Conservation (phyloP, 495 filamentous ascomycete genomes). For the Sordaria brevicollis region DNA sequence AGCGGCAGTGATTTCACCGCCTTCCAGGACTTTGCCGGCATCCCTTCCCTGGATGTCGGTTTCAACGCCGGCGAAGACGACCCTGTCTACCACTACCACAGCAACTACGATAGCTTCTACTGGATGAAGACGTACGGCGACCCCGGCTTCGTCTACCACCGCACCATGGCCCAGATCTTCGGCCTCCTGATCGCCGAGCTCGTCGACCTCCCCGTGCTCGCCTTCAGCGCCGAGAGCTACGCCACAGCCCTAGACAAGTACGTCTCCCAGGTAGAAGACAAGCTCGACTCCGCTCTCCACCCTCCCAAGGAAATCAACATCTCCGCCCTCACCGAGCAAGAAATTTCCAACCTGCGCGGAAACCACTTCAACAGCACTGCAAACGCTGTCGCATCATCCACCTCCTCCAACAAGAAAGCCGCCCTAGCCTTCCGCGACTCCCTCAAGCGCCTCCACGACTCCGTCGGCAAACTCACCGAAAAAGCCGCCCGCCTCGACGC, state of each 20-base stretch:
- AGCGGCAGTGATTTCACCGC: conserved; percentile 82
- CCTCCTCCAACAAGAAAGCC: conserved; percentile 36
- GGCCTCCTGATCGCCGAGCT: conserved; percentile 71
- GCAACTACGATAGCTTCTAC: conserved; percentile 86
- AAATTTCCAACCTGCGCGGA: conserved; percentile 42
- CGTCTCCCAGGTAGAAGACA: conserved; percentile 54
- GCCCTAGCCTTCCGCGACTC: conserved; percentile 38
- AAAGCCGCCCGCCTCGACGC: conserved; percentile 49
- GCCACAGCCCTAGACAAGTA: conserved; percentile 53
- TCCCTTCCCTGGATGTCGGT: conserved; percentile 74
- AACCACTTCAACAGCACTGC: conserved; percentile 35
- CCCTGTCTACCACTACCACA: conserved; percentile 68
- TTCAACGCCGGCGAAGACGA: conserved; percentile 47
- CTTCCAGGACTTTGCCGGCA: conserved; percentile 85
- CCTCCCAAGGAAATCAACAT: conserved; percentile 9
- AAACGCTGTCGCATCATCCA: conserved; percentile 11
- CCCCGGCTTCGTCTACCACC: conserved; percentile 75
- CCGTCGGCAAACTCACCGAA: conserved; percentile 41
- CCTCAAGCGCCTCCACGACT: conserved; percentile 32
- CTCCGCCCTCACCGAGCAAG: conserved; percentile 28
- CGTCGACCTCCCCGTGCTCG: conserved; percentile 64
- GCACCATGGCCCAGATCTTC: conserved; percentile 67
- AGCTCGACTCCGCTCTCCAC: conserved; percentile 32
- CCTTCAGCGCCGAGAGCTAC: conserved; percentile 69
- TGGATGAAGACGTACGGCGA: conserved; percentile 83